phyloP scores from a whole-genome alignment of 345 rosid species.

The Citrus cavaleriei region DNA sequence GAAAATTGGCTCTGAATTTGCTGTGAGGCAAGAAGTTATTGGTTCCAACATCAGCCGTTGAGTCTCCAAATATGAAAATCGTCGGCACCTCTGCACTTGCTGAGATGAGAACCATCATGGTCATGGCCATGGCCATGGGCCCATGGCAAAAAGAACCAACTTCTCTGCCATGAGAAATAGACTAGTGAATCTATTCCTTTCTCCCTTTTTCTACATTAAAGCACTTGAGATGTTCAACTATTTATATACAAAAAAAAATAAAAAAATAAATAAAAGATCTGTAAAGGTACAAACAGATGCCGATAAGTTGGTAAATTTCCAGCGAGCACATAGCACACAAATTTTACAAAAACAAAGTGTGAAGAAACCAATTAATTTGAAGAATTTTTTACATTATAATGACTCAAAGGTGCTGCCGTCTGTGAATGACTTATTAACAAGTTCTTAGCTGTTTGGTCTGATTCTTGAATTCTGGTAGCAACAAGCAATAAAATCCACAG shows the following conservation, averaged over 20 bases:
- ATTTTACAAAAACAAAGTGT: not conserved
- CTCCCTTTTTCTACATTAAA: not conserved
- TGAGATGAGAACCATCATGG: not conserved
- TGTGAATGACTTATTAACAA: not conserved
- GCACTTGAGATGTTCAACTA: not conserved
- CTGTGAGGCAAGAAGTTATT: slow-evolving; percentile 40
- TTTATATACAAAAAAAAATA: slow-evolving; percentile 9
- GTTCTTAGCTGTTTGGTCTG: not conserved
- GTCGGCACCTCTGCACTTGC: slow-evolving; percentile 34
- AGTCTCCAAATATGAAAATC: slow-evolving; percentile 48
- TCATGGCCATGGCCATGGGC: slow-evolving; percentile 12
- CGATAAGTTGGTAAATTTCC: not conserved
- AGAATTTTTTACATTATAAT: not conserved
- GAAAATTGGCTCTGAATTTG: slow-evolving; percentile 33
- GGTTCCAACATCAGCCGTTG: slow-evolving; percentile 58
- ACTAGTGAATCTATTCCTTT: not conserved
- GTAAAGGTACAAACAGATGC: not conserved
- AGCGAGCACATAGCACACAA: not conserved
- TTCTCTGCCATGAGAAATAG: slow-evolving; percentile 18
- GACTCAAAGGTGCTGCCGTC: not conserved
- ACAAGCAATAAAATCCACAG: not conserved
- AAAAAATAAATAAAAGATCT: too few species aligned
- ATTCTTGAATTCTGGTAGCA: not conserved
- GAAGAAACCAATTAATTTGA: not conserved
- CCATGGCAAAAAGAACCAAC: slow-evolving; percentile 1